Percentiles rank a stretch among this genome's conserved stretches.
These are phyloP conservation scores for Straminergon stramineum DNA, from an alignment of 225 moss, liverwort and hornwort species.

Conservation along the genomic window DNA sequence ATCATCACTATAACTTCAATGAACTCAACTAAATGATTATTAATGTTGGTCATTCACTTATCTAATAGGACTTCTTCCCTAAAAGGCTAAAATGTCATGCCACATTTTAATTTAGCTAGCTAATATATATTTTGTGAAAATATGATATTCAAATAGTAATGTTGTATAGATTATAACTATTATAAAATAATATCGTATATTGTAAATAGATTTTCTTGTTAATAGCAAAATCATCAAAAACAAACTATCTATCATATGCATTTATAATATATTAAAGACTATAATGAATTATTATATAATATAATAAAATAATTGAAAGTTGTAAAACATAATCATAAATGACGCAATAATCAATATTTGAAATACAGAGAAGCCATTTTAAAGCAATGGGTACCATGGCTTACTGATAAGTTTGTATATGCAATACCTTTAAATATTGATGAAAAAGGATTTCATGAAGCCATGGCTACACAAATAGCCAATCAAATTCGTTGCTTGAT, in stretches of 20 bases:
- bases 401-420: constrained; percentile 51
- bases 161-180: not conserved
- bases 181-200: not conserved
- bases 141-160: not conserved
- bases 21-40: not conserved
- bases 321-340: not conserved
- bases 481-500: constrained; percentile 58
- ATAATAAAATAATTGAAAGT: no score
- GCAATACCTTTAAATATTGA: constrained; percentile 65
- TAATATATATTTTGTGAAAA: not conserved
- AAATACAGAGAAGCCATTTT: constrained; percentile 18
- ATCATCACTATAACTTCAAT: not conserved
- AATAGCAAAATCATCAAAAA: not conserved
- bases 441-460: constrained; percentile 65
- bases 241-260: not conserved
- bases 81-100: not conserved
- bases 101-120: not conserved
- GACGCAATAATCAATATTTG: not conserved
- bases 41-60: no score
- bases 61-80: not conserved
- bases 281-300: no score
- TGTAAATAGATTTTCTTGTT: not conserved
- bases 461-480: constrained; percentile 71
- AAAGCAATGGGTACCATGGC: constrained; percentile 56
- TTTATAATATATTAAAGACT: not conserved